phyloP scores from a whole-genome alignment of 2,329 filamentous ascomycete species.

The Aspergillus brunneoviolaceus region DNA sequence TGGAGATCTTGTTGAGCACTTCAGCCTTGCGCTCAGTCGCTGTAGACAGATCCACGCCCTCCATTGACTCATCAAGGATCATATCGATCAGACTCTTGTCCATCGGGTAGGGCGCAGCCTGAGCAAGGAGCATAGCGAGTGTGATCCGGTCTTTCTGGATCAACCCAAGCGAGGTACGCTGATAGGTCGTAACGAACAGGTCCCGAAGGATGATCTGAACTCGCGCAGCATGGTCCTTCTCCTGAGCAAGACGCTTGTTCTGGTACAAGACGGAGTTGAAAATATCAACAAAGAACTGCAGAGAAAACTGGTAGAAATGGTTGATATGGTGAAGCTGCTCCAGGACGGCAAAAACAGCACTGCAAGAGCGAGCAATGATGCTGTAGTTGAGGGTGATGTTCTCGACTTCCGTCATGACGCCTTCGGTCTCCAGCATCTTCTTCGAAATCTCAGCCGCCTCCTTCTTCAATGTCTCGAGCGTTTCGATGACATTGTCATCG shows the following conservation, averaged over 20 bases:
- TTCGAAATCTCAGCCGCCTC: slow-evolving; percentile 93
- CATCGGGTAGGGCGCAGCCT: slow-evolving; percentile 95
- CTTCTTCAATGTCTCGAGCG: slow-evolving; percentile 94
- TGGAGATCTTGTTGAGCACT: slow-evolving; percentile 66
- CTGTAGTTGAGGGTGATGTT: slow-evolving; percentile 93
- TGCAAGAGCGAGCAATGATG: slow-evolving; percentile 90
- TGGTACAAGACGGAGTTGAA: slow-evolving; percentile 87
- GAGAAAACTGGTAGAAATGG: slow-evolving; percentile 98
- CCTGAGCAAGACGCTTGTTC: slow-evolving; percentile 69
- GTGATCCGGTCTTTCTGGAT: slow-evolving; percentile 94
- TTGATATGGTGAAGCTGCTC: slow-evolving; percentile 98
- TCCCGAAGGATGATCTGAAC: slow-evolving; percentile 89
- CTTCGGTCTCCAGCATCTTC: slow-evolving; percentile 96
- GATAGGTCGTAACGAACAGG: slow-evolving; percentile 87
- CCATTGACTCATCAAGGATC: slow-evolving; percentile 74
- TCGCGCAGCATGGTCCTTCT: slow-evolving; percentile 73
- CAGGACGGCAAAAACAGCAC: slow-evolving; percentile 92
- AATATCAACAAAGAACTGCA: slow-evolving; percentile 97
- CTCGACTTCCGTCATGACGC: slow-evolving; percentile 97
- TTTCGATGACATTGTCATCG: slow-evolving; percentile 97
- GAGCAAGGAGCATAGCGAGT: slow-evolving; percentile 88
- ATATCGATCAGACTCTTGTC: slow-evolving; percentile 84
- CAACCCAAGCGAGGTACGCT: slow-evolving; percentile 87
- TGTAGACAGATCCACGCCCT: slow-evolving; percentile 76
- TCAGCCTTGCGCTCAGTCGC: slow-evolving; percentile 64